These are phyloP conservation scores for Aureobasidium leucospermi DNA, from an alignment of 2,329 filamentous ascomycete genomes.

Conservation along the genomic window DNA sequence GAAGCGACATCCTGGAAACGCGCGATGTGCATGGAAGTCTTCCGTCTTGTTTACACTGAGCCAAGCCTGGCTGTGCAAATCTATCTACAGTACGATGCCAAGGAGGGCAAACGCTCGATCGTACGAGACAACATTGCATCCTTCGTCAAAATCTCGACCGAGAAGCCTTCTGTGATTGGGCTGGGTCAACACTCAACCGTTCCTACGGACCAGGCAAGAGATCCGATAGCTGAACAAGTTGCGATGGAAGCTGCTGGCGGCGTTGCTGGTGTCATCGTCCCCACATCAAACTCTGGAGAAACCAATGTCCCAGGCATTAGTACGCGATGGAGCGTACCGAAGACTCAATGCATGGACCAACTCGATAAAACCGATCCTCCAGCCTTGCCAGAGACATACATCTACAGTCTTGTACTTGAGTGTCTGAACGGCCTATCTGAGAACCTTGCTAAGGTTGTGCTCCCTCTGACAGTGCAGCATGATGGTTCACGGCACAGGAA, in stretches of 20 bases:
- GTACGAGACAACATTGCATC: constrained; percentile 76
- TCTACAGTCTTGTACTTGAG: constrained; percentile 80
- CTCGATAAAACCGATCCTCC: constrained; percentile 87
- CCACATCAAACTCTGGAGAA: constrained; percentile 59
- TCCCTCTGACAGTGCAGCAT: constrained; percentile 79
- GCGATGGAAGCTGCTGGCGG: constrained; percentile 75
- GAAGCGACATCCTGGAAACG: constrained; percentile 78
- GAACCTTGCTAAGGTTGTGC: constrained; percentile 83
- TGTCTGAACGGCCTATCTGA: constrained; percentile 89
- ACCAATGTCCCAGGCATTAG: constrained; percentile 70
- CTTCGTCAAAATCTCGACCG: constrained; percentile 86
- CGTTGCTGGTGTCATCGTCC: constrained; percentile 77
- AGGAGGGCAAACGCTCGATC: constrained; percentile 64
- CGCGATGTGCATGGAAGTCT: constrained; percentile 83
- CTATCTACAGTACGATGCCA: constrained; percentile 70
- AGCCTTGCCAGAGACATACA: constrained; percentile 78
- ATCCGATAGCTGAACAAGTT: constrained; percentile 67
- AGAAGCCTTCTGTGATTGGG: constrained; percentile 83
- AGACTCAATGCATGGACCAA: constrained; percentile 85
- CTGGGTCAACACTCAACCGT: constrained; percentile 82
- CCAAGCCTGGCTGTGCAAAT: constrained; percentile 70
- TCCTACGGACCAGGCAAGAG: constrained; percentile 55
- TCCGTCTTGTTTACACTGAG: constrained; percentile 78
- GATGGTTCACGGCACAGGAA: constrained; percentile 36
- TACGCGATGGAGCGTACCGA: constrained; percentile 80